Evolutionary conservation across 257 asterid species (phyloP), one percentile per base, ranked within the genome.

Genomic region (Solanum megistacrolobum): DNA sequence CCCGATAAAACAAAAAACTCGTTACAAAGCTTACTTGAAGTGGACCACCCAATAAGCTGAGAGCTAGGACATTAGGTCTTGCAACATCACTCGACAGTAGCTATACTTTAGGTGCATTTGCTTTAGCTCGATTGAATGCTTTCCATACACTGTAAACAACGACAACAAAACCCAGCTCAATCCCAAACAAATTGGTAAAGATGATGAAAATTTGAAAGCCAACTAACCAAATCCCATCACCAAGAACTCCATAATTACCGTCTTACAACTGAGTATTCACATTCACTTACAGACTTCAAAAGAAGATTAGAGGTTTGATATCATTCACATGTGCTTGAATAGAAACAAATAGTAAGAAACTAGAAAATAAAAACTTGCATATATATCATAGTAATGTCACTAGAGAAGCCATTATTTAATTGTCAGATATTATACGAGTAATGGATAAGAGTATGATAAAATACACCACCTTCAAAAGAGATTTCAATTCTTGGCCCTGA

Each of bases 401-500:
- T 68, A 27, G 36, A 68, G 74, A 68, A 68, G 35, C 20, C 21
- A 27, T 11, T 68, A 27, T 27, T 68, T 27, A 68, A 27, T 25
- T 68, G 7, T 27, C 36, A 29, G 14, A 29, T 27, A 8, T 69
- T 69, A 29, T 69, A 29, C 9, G 36, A 13, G 36, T 69, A 71
- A 71, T 7, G 35, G n/a, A 31, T 14, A 1, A 35, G 39, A 71
- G 39, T 29, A 29, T 31, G 78, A 71, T 14, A 71, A 68, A n/a
- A 11, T 29, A 29, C 23, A 12, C 21, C 36, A 68, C 36, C 75
- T 68, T 68, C 75, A 68, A 68, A 29, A 29, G 38, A 46, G 23
- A 29, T 46, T 29, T 81, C 85, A 43, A 12, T 81, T 43, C 85
- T 81, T 97, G 89, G 99, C 98, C 94, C 85, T 96, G 5, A 91